Evolutionary conservation across 1,284 basidiomycete species (phyloP), one percentile per base, ranked within the genome.

Genomic region (Ceratobasidium theobromae): DNA sequence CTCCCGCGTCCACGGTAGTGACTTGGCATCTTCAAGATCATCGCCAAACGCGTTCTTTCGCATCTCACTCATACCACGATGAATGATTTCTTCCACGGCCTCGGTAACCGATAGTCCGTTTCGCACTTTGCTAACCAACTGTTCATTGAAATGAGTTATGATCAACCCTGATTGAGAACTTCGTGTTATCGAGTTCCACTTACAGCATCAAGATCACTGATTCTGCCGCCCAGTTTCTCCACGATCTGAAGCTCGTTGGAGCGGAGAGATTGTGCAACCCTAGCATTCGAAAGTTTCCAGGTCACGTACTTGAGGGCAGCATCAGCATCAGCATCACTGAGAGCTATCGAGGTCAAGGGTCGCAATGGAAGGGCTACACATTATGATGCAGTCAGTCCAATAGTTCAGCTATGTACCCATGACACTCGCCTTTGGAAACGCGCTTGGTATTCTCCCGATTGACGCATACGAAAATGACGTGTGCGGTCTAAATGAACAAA

Each of bases 41-140:
- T 98, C 95, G 0, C 94, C 96, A 74, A 98, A 98, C 0, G 92
- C 92, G 62, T 84, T 89, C 81, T 98, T 98, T 53, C 91, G 82
- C 53, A 98, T 78, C 76, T 97, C 95, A 46, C 86, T 83, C 6
- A 94, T 86, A 33, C 87, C 89, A 41, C 88, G 85, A 38, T 79
- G 77, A 71, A 97, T 86, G 72, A 96, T 92, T 73, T 96, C 94
- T 72, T 95, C 89, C 3, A 97, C 89, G 0, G 93, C 93, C 30
- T 90, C 89, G 67, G 86, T 81, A 1, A 95, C 83, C 11, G 73
- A 78, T 75, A 86, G 84, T 0, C 93, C 92, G 48, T 82, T 86
- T 48, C 86, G 82, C 28, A 95, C 86, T 78, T 95, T 96, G 77
- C 92, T 88, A 12, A 95, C 86, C 30, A 98, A 79, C 85, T 93